Base-by-base conservation (phyloP, 805 yeast genomes). In the Candida argentea region DNA sequence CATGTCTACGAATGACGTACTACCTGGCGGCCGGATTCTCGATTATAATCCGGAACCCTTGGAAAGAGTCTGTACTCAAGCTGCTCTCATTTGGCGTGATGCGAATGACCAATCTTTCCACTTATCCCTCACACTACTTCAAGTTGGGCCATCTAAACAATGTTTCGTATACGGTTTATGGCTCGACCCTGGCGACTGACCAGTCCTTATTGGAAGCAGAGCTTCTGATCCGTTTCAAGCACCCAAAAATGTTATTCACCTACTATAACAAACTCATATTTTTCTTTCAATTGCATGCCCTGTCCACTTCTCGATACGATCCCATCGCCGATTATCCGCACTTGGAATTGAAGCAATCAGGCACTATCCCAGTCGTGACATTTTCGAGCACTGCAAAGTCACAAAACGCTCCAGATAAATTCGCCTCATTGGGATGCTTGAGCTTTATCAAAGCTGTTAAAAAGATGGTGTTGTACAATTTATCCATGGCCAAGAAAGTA, bases 241-340 rank as follows among this genome's bases (percentile, higher is more conserved):
- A 57, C 29, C 68, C 68, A 9, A 44, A 46, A 27, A 49, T 57
- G n/a, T 44, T 62, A 13, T 27, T 61, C 12, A 52, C 65, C 5
- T 62, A 62, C 39, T 60, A 59, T 41, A 60, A 60, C 38, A 61
- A 62, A 32, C 44, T 50, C 20, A 39, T 62, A 9, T 61, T 52
- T 41, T 44, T 49, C 32, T 61, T 61, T 31, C 41, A 43, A 13
- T 45, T 61, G 27, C 52, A 46, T 14, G 55, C 55, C 29, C n/a
- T 31, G 11, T 22, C 22, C 16, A 25, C 24, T 5, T 22, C 16
- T 7, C 17, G 27, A 6, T 29, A 35, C 16, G 46, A 46, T 16
- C 31, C 45, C 9, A 28, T 38, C 10, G 34, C 33, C 5, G 46
- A 43, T 6, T 52, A 47, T 26, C 53, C 56, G 4, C 38, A 40